These are phyloP conservation scores for Tephrocybe sp. DNA, from an alignment of 768 basidiomycete species.

Conservation along the genomic window DNA sequence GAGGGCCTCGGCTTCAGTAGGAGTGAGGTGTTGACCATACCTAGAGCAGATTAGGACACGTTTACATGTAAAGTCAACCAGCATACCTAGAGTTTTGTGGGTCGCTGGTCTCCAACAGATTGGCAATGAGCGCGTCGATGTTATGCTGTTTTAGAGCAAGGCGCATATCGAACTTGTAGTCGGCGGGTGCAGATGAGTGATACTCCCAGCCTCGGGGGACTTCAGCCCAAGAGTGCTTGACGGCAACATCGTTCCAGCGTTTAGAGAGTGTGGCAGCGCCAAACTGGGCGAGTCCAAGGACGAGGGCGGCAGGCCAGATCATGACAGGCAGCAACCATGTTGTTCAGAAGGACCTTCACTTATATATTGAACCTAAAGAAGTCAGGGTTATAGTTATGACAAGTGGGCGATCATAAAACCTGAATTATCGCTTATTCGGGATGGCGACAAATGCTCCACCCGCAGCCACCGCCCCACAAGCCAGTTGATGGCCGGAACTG, in stretches of 20 bases:
- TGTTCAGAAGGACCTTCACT: not conserved
- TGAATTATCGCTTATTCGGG: too few relatives aligned
- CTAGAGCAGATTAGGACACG: slow-evolving; percentile 22
- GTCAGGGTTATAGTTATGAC: too few relatives aligned
- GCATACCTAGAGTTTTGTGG: slow-evolving; percentile 44
- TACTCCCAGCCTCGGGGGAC: slow-evolving; percentile 51
- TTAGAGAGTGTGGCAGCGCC: slow-evolving; percentile 35
- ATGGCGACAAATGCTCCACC: too few relatives aligned
- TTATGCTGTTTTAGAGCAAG: slow-evolving; percentile 54
- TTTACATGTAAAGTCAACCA: not conserved
- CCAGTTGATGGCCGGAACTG: too few relatives aligned
- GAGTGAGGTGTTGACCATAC: slow-evolving; percentile 58
- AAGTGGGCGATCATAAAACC: too few relatives aligned
- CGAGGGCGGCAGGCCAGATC: slow-evolving; percentile 28
- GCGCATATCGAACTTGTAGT: slow-evolving; percentile 48
- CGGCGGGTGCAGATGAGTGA: slow-evolving; percentile 39
- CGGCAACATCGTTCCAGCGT: slow-evolving; percentile 44
- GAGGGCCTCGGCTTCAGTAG: slow-evolving; percentile 54
- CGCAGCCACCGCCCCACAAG: too few relatives aligned
- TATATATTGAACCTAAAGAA: not conserved
- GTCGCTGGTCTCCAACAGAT: slow-evolving; percentile 55
- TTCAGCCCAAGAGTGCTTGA: slow-evolving; percentile 53
- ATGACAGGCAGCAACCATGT: slow-evolving; percentile 10
- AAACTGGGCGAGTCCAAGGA: slow-evolving; percentile 36
- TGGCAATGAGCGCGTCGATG: slow-evolving; percentile 46